Base-by-base conservation (phyloP, 768 basidiomycete genomes). In the Strobilomyces echinocephalus region DNA sequence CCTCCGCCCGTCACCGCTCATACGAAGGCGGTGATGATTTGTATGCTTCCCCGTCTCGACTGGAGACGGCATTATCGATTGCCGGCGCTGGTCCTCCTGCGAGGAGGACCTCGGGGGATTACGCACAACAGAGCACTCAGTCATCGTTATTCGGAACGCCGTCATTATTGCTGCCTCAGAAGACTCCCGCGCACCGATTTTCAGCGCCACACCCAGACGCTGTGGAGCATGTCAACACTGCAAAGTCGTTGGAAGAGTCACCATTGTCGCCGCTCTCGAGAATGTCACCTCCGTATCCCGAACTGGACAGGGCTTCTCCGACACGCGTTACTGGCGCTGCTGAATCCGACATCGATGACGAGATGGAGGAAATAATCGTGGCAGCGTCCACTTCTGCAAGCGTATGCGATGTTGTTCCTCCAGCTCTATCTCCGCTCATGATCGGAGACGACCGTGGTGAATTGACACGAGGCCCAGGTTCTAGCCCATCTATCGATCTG, bases 21-120 rank as follows among this genome's bases (percentile, higher is more conserved):
- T 41, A 61, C 28, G 56, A 65, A 42, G 70, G 72, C 14, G 75
- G 76, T 33, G 76, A 80, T 8, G 79, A 83, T 46, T 67, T 80
- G 18, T 76, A 76, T 21, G 70, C 76, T 31, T 76, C 78, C 3
- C 83, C 78, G 1, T 75, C 76, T 20, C 76, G 83, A 18, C 69
- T 88, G n/a, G 83, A 84, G 60, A 85, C 85, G 1, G 83, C 79
- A 1, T 67, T 89, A 28, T 77, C 85, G 10, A 81, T 89, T 40
- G 88, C 81, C 16, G 83, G 83, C 49, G 76, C 84, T 8, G 76
- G 76, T 6, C 73, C 75, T 14, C 66, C 69, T 10, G 67, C 24
- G 24, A 24, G 59, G 43, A 62, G 36, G 28, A 26, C 53, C 10
- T 50, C 63, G 1, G 58, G 58, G 39, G 50, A 24, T 30, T 52